phyloP scores from a whole-genome alignment of 768 basidiomycete genomes.

The Mycena leptocephala region DNA sequence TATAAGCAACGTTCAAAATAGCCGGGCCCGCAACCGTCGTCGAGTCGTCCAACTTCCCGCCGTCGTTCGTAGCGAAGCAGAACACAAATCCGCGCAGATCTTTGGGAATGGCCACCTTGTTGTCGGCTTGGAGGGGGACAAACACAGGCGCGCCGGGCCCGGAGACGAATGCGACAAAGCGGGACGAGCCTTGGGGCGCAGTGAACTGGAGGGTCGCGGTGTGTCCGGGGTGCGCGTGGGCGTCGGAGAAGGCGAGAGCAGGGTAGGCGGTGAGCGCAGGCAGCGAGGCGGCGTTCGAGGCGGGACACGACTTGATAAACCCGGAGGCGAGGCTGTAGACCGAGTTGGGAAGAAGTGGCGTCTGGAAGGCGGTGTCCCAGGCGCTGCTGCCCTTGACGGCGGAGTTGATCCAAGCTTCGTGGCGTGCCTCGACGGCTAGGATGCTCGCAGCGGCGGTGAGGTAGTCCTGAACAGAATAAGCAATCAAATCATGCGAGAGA shows the following conservation, averaged over 20 bases:
- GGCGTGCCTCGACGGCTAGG: constrained; percentile 69
- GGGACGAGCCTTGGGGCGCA: constrained; percentile 21
- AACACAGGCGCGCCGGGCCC: constrained; percentile 60
- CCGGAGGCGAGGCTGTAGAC: constrained; percentile 56
- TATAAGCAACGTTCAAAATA: constrained; percentile 59
- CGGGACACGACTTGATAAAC: constrained; percentile 71
- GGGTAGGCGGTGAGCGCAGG: constrained; percentile 65
- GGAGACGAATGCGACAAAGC: constrained; percentile 66
- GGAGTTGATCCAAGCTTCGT: constrained; percentile 65
- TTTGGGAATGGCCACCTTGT: constrained; percentile 57
- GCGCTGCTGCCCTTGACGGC: constrained; percentile 57
- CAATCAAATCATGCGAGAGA: background rate
- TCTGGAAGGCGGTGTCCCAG: constrained; percentile 68
- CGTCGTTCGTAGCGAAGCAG: constrained; percentile 62
- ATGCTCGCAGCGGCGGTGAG: constrained; percentile 74
- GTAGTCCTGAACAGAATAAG: constrained; percentile 51
- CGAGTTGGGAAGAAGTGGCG: constrained; percentile 58
- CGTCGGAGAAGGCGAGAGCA: constrained; percentile 49
- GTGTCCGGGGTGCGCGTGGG: constrained; percentile 44
- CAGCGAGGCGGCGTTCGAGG: constrained; percentile 62
- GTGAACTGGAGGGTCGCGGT: constrained; percentile 44
- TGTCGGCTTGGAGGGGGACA: constrained; percentile 52
- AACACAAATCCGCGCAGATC: constrained; percentile 67
- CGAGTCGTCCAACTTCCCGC: constrained; percentile 57
- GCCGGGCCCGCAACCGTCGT: constrained; percentile 73